Conservation (phyloP, 768 basidiomycete species). For the Mycena amicta region DNA sequence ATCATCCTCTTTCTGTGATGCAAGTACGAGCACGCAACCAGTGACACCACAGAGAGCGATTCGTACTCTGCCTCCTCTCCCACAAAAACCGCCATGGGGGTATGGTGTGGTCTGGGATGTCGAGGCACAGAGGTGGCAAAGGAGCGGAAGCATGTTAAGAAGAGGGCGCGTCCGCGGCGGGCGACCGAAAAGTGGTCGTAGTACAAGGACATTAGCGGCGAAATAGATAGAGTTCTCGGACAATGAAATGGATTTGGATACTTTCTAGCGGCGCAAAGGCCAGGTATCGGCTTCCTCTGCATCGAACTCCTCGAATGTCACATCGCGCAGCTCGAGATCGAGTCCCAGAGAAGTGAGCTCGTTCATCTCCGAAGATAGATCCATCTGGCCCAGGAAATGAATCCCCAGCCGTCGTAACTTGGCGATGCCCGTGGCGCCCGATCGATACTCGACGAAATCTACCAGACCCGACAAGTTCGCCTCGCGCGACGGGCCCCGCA, state of each 20-base stretch:
- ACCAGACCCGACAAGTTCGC: not conserved
- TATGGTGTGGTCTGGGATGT: not conserved
- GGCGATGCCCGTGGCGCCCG: not conserved
- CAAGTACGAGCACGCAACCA: not conserved
- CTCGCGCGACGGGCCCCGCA: not conserved
- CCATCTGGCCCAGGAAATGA: not conserved
- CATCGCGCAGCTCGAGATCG: not conserved
- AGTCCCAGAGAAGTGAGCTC: not conserved
- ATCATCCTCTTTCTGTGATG: not conserved
- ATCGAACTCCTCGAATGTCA: not conserved
- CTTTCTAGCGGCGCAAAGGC: too few relatives aligned
- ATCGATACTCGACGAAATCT: not conserved
- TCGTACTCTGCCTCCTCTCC: not conserved
- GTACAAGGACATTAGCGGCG: too few relatives aligned
- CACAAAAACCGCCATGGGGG: not conserved
- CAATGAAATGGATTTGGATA: too few relatives aligned
- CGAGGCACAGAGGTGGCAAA: not conserved
- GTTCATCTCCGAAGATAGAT: not conserved
- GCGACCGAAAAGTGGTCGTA: not conserved
- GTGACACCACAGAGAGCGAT: not conserved
- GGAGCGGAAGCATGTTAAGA: not conserved
- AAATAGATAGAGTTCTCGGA: too few relatives aligned
- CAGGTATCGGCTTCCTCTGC: too few relatives aligned
- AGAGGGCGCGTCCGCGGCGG: not conserved
- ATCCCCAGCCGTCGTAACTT: not conserved